Conservation (phyloP, 2,329 filamentous ascomycete genomes). For the Phialemoniopsis sp. region DNA sequence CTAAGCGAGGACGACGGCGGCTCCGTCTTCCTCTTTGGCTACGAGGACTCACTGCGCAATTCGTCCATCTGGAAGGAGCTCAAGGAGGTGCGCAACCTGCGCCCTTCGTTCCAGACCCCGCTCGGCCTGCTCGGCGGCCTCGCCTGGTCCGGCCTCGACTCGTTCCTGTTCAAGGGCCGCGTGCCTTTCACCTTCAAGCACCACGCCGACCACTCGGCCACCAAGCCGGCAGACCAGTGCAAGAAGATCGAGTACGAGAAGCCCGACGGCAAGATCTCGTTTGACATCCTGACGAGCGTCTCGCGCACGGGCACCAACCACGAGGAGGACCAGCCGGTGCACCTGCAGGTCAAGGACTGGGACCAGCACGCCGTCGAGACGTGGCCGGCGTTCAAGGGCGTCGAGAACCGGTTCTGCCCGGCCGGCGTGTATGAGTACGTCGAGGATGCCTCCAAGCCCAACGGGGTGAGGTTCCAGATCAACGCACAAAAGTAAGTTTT, state of each 20-base stretch:
- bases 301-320: slow-evolving; percentile 96
- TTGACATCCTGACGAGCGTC: slow-evolving; percentile 94
- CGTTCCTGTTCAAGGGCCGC: slow-evolving; percentile 79
- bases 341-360: slow-evolving; percentile 94
- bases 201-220: slow-evolving; percentile 71
- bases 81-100: slow-evolving; percentile 94
- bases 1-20: slow-evolving; percentile 51
- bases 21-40: slow-evolving; percentile 88
- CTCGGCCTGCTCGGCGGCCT: slow-evolving; percentile 88
- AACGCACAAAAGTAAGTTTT: slow-evolving; percentile 88
- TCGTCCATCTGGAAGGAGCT: slow-evolving; percentile 93
- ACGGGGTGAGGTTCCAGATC: slow-evolving; percentile 94
- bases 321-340: slow-evolving; percentile 96
- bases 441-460: slow-evolving; percentile 80
- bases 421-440: slow-evolving; percentile 98
- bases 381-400: slow-evolving; percentile 82
- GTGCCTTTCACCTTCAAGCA: slow-evolving; percentile 92
- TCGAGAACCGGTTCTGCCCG: slow-evolving; percentile 96
- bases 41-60: slow-evolving; percentile 82
- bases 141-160: slow-evolving; percentile 88
- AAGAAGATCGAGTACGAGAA: slow-evolving; percentile 94
- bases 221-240: slow-evolving; percentile 74
- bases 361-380: slow-evolving; percentile 80
- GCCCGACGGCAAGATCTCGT: slow-evolving; percentile 90
- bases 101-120: slow-evolving; percentile 85